Conservation (phyloP, 768 basidiomycete species). For the Porpolomopsis calyptriformis region DNA sequence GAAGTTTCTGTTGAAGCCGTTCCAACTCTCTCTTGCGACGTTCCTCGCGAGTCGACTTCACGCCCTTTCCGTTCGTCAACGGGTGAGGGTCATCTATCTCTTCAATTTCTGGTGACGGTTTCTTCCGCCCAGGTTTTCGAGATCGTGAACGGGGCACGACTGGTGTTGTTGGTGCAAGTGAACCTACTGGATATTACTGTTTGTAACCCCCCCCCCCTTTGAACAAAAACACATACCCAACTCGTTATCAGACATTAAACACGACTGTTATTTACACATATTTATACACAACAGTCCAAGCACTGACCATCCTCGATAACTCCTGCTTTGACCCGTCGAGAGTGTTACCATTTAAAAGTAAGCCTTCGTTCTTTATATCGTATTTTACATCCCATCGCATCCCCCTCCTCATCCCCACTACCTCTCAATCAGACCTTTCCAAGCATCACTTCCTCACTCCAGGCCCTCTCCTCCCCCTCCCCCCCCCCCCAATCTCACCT, state of each 20-base stretch:
- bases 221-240: constrained; percentile 3
- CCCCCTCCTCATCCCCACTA: constrained; percentile 47
- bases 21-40: constrained; percentile 5
- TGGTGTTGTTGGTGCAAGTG: constrained; percentile 4
- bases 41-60: constrained; percentile 3
- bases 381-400: constrained; percentile 28
- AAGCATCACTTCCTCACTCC: constrained; percentile 9
- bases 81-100: too few relatives aligned
- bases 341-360: constrained; percentile 1
- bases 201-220: too few relatives aligned
- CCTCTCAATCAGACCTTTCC: constrained; percentile 41
- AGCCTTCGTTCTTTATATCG: neutral
- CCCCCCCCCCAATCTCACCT: constrained; percentile 20
- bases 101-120: too few relatives aligned
- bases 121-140: too few relatives aligned
- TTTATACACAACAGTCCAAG: neutral
- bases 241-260: constrained; percentile 7
- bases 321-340: too few relatives aligned
- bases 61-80: too few relatives aligned
- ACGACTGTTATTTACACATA: neutral
- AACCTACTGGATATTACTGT: constrained; percentile 3
- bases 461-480: constrained; percentile 29
- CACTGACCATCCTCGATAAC: too few relatives aligned
- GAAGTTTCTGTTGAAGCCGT: constrained; percentile 1
- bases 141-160: too few relatives aligned